phyloP scores from a whole-genome alignment of 1,284 basidiomycete genomes.

The Melampsora americana region DNA sequence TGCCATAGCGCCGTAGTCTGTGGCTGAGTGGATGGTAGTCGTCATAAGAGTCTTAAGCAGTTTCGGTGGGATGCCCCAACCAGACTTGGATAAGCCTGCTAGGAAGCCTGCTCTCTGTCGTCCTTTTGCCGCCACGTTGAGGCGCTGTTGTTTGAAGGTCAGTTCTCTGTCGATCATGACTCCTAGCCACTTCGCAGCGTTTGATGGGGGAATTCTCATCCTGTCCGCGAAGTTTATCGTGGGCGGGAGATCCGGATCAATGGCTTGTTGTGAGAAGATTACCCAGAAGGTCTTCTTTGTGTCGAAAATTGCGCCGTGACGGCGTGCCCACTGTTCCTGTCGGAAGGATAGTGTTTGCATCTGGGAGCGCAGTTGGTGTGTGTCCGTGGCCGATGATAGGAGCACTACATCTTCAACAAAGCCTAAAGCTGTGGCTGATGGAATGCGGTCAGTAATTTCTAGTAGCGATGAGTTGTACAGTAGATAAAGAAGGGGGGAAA shows the following conservation, averaged over 20 bases:
- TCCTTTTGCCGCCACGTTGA: neutral
- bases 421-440: too few species aligned
- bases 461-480: slow-evolving; percentile 3
- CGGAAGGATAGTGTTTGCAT: neutral
- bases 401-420: too few species aligned
- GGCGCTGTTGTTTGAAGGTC: neutral
- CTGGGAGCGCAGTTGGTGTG: neutral
- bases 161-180: neutral
- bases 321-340: neutral
- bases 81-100: neutral
- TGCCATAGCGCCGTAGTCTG: too few species aligned
- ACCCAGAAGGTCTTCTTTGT: neutral
- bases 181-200: neutral
- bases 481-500: neutral
- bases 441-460: too few species aligned
- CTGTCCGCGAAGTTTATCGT: neutral
- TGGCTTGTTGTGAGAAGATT: neutral
- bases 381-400: too few species aligned
- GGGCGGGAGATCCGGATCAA: neutral
- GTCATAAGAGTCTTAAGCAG: slow-evolving; percentile 3
- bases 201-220: neutral
- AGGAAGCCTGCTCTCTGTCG: neutral
- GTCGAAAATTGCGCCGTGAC: neutral
- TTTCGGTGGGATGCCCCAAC: slow-evolving; percentile 1
- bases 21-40: neutral